A percentile compares a stretch with the other conserved stretches of the same genome.
These are phyloP conservation scores for Colletotrichum salicis DNA, from an alignment of 2,329 filamentous ascomycete species.

Conservation along the genomic window DNA sequence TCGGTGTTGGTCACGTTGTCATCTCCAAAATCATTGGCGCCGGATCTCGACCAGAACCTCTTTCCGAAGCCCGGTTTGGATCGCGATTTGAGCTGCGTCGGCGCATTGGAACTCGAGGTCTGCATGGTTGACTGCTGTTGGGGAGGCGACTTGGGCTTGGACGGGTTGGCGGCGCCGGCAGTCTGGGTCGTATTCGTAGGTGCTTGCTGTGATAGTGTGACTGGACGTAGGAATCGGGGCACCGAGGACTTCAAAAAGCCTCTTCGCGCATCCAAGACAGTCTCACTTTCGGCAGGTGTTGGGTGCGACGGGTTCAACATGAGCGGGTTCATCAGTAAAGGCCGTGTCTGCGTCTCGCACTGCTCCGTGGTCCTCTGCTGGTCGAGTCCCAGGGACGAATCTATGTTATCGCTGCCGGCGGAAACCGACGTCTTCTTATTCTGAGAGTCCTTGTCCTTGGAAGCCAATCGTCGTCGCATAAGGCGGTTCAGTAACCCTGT, in stretches of 20 bases:
- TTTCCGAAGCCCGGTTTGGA: slow-evolving; percentile 33
- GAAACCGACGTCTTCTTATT: slow-evolving; percentile 20
- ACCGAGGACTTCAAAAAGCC: slow-evolving; percentile 1
- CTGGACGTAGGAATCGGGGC: slow-evolving; percentile 24
- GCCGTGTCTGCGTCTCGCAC: slow-evolving; percentile 2
- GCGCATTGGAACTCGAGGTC: neutral
- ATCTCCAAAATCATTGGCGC: slow-evolving; percentile 32
- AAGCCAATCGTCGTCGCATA: slow-evolving; percentile 24
- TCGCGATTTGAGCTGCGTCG: slow-evolving; percentile 19
- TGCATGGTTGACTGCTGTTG: neutral
- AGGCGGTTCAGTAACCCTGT: slow-evolving; percentile 24
- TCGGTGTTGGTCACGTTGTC: slow-evolving; percentile 1
- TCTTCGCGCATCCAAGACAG: slow-evolving; percentile 8
- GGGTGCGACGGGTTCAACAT: slow-evolving; percentile 3
- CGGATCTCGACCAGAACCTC: slow-evolving; percentile 34
- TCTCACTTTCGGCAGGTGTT: neutral
- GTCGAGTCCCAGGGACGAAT: neutral
- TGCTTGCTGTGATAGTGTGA: slow-evolving; percentile 3
- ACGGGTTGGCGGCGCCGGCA: neutral
- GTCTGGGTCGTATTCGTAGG: neutral
- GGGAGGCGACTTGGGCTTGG: neutral
- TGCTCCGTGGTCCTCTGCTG: neutral
- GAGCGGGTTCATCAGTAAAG: slow-evolving; percentile 6
- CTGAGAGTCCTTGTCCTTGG: slow-evolving; percentile 16
- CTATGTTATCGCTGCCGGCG: slow-evolving; percentile 7